Evolutionary conservation across 768 basidiomycete genomes (phyloP).

Genomic region (Naematelia aurantialba): DNA sequence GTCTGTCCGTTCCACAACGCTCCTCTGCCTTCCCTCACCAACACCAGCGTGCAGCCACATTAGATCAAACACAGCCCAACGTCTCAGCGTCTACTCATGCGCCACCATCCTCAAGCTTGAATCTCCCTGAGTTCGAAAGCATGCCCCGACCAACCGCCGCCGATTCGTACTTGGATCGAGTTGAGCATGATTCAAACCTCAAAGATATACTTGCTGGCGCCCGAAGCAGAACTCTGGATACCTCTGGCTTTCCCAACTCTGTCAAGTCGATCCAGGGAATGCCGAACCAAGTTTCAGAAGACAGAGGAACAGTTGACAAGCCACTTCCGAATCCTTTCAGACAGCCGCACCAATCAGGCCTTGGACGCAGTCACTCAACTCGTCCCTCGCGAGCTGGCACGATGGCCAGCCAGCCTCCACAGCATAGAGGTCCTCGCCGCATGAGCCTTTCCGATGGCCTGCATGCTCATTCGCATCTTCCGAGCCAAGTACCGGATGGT

Average conservation of each 20-base stretch:
- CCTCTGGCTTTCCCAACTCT: slow-evolving; percentile 16
- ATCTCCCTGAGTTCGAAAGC: slow-evolving; percentile 16
- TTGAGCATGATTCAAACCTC: slow-evolving; percentile 84
- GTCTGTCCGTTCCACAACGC: background rate
- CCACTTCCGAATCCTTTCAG: slow-evolving; percentile 38
- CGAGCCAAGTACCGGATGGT: slow-evolving; percentile 25
- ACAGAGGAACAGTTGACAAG: slow-evolving; percentile 22
- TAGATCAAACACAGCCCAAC: background rate
- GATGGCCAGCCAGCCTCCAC: background rate
- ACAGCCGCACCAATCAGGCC: background rate
- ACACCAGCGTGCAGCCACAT: background rate
- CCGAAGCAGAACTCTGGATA: slow-evolving; percentile 36
- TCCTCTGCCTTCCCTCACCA: background rate
- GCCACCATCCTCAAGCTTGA: background rate
- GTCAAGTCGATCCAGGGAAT: slow-evolving; percentile 5
- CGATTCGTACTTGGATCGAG: slow-evolving; percentile 56
- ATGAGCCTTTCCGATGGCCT: slow-evolving; percentile 28
- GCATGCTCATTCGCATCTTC: slow-evolving; percentile 19
- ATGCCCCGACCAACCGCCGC: slow-evolving; percentile 26
- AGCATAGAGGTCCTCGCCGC: slow-evolving; percentile 10
- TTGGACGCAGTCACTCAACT: slow-evolving; percentile 12
- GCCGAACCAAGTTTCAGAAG: slow-evolving; percentile 9
- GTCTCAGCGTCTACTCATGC: slow-evolving; percentile 9
- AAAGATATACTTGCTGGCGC: slow-evolving; percentile 54
- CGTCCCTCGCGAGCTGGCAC: slow-evolving; percentile 5